Conservation (phyloP, 495 filamentous ascomycete species). For the Darksidea phi region DNA sequence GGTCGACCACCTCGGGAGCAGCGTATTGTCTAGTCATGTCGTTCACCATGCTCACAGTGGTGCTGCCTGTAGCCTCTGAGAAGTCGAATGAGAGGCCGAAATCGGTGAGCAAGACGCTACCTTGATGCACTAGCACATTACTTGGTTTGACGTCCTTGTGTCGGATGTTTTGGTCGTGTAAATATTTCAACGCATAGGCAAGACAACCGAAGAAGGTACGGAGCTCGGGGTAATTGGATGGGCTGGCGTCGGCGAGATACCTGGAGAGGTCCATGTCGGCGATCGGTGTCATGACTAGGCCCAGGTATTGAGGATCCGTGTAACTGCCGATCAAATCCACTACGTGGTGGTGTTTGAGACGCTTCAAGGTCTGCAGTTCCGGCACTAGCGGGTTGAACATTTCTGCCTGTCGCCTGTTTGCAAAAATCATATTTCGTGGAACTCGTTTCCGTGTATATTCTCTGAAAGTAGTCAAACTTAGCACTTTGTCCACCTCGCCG, state of each 20-base stretch:
- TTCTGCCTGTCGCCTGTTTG: constrained; percentile 1
- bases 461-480: constrained; percentile 25
- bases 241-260: constrained; percentile 1
- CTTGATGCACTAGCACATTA: no score
- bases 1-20: no score
- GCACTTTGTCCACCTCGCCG: constrained; percentile 28
- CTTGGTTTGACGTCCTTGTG: no score
- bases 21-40: no score
- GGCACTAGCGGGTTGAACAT: constrained; percentile 11
- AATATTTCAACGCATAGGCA: no score
- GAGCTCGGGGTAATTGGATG: no score
- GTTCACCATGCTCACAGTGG: no score
- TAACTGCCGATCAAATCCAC: constrained; percentile 40
- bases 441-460: constrained; percentile 33
- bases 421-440: constrained; percentile 16
- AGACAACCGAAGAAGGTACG: no score
- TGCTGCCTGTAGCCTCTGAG: no score
- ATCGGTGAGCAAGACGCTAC: no score
- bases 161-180: no score
- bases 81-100: no score
- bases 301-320: constrained; percentile 41
- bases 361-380: constrained; percentile 32
- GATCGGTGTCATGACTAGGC: constrained; percentile 41
- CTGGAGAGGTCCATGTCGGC: constrained; percentile 39
- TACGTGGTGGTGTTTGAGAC: constrained; percentile 29